Conservation (phyloP, 345 rosid genomes). For the Acer campestre region DNA sequence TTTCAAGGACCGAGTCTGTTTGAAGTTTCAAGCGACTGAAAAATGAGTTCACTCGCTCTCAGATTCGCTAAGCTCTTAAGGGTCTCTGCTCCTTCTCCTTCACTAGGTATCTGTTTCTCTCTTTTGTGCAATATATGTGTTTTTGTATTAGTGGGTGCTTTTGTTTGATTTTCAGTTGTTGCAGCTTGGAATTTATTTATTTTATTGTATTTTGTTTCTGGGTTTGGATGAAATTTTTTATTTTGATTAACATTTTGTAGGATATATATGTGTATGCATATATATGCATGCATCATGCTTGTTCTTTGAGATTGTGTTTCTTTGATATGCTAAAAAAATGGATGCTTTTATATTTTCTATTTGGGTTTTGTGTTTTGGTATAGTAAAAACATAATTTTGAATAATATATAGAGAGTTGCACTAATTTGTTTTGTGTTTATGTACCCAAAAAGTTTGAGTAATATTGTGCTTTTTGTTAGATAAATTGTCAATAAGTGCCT, state of each 20-base stretch:
- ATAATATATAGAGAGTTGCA: background rate
- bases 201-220: background rate
- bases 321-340: background rate
- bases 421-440: background rate
- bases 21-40: background rate
- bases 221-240: background rate
- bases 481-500: background rate
- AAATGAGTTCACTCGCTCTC: slow-evolving; percentile 41
- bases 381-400: background rate
- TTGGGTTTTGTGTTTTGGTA: background rate
- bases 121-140: background rate
- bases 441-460: background rate
- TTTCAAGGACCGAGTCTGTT: background rate
- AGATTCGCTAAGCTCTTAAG: slow-evolving; percentile 34
- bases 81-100: slow-evolving; percentile 26
- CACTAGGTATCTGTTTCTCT: slow-evolving; percentile 31
- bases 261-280: background rate
- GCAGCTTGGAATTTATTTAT: background rate
- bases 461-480: background rate
- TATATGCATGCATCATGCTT: background rate
- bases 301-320: background rate
- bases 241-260: background rate
- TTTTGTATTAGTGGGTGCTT: background rate
- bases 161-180: background rate
- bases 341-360: background rate